Evolutionary conservation across 148 eudicot species (phyloP).

Genomic region (Amaranthus cruentus): DNA sequence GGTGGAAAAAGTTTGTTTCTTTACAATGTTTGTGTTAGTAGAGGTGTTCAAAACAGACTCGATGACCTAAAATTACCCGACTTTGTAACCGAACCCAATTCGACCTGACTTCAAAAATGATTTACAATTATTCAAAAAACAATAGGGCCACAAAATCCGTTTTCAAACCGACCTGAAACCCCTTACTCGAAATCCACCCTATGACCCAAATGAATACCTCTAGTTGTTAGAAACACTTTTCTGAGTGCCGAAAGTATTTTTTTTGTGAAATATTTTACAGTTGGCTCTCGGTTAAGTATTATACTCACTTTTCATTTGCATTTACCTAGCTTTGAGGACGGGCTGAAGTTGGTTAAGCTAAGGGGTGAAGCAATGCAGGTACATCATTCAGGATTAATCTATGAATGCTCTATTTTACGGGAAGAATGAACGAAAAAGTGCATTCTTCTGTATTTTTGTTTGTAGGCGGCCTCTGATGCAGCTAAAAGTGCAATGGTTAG

Average conservation of each 20-base stretch:
- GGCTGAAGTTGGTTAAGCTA: slow-evolving; percentile 89
- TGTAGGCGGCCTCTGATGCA: slow-evolving; percentile 83
- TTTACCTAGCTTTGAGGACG: slow-evolving; percentile 78
- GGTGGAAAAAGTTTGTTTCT: not conserved
- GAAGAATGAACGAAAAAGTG: not conserved
- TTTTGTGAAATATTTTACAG: not conserved
- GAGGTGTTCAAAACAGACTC: no score
- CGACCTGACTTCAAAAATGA: no score
- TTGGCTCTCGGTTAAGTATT: not conserved
- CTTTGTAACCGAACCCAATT: no score
- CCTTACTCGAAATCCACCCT: no score
- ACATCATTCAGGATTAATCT: slow-evolving; percentile 4
- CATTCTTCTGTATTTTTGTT: not conserved
- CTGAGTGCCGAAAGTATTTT: not conserved
- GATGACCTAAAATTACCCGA: no score
- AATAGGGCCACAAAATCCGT: no score
- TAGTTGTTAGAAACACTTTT: not conserved
- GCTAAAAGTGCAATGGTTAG: slow-evolving; percentile 86
- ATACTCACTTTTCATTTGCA: slow-evolving; percentile 3
- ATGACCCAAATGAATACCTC: no score
- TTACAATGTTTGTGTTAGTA: no score
- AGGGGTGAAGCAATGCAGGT: slow-evolving; percentile 98
- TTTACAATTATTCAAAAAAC: no score
- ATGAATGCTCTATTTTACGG: not conserved
- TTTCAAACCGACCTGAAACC: no score